Evolutionary conservation across 441 rosid genomes (phyloP).

Genomic region (Jatropha podagrica): DNA sequence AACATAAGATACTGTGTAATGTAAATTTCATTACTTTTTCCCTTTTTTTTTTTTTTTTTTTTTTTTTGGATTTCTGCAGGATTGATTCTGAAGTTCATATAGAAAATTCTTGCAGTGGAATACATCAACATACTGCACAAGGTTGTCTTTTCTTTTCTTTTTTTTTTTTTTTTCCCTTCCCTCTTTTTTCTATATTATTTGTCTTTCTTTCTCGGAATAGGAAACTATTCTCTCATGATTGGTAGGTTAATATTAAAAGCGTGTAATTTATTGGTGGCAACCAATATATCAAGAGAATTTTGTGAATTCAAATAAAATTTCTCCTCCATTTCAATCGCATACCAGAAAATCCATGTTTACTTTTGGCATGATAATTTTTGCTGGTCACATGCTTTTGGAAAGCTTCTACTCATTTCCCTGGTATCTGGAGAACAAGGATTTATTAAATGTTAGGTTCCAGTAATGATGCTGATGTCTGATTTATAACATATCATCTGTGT

Average conservation of each 20-base stretch:
- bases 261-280: background rate
- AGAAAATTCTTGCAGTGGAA: slow-evolving; percentile 33
- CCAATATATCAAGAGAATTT: too few relatives aligned
- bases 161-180: background rate
- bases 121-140: slow-evolving; percentile 37
- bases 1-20: background rate
- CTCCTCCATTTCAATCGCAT: background rate
- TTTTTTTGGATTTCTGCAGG: slow-evolving; percentile 38
- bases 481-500: too few relatives aligned
- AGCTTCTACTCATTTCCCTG: background rate
- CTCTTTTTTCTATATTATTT: background rate
- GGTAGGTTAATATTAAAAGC: background rate
- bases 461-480: background rate
- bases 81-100: slow-evolving; percentile 55
- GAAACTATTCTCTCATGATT: background rate
- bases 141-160: slow-evolving; percentile 31
- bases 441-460: background rate
- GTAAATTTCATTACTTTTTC: background rate
- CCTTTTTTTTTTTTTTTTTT: background rate
- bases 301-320: background rate
- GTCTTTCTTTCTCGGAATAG: background rate
- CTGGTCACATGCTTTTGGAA: background rate
- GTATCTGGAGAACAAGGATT: background rate
- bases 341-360: background rate
- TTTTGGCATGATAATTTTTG: background rate